Base-by-base conservation (phyloP, 139 green algal genomes). In the Mychonastes homosphaera region DNA sequence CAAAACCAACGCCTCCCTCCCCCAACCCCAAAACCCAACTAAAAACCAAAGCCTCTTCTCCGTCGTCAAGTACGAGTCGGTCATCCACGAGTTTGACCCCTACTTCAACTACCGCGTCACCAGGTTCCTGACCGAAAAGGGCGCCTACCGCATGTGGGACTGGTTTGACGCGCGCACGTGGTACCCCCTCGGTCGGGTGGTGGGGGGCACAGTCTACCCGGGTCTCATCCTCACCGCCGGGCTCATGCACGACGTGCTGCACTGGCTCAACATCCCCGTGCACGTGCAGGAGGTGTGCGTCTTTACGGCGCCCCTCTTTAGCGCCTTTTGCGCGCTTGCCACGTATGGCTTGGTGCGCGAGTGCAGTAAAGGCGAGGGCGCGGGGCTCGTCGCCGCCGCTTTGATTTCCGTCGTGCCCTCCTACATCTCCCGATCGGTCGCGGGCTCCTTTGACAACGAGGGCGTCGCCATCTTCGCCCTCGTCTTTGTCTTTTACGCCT, bases 261-360 rank as follows among this genome's bases (percentile, higher is more conserved):
- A 97, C 53, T 67, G 54, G 15, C 51, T 96, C 19, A 84, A 94
- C 72, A 86, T 96, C 30, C 87, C 89, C 8, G 73, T 97, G n/a
- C 70, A 93, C 48, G 75, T 97, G 9, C 88, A 94, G 51, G 91
- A 96, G 74, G 85, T 97, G 16, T 97, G 89, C 63, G 90, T 97
- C 21, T 93, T 96, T 64, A 97, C 87, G 18, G 90, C 86, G 16
- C 89, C 90, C 1, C 69, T 97, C 16, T 97, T 97, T 73, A 92
- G 86, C 15, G 83, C 83, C 0, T 75, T 94, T 40, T 88, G 78
- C 48, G 76, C 88, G 7, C 71, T 92, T 23, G 71, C 89, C 40
- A 82, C 84, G 26, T 97, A 94, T 60, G 67, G 84, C 6, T 72
- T 97, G 32, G 85, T 97, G 13, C 74, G 73, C 5, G 81, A 91